Base-by-base conservation (phyloP, 78 protist species). In the Chrysochromulina parva region DNA sequence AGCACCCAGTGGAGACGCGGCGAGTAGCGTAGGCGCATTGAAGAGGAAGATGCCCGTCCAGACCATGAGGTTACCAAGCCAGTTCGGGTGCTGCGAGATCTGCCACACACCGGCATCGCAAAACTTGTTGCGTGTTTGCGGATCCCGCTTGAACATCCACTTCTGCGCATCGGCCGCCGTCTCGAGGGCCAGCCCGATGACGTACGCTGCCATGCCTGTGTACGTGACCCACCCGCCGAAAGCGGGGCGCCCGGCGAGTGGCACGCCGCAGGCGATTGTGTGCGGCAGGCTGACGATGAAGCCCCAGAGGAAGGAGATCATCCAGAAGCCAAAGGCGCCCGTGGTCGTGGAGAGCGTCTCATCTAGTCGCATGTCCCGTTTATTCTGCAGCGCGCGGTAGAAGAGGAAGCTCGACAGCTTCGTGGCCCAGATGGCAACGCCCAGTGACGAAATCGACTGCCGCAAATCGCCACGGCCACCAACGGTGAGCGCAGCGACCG, bases 321-420 rank as follows among this genome's bases (percentile, higher is more conserved):
- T 11, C 78, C 78, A 69, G 78, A 69, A 69, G 78, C 78, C 50
- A 3, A 50, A 28, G 17, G 78, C 78, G 50, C 78, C 78, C 24
- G 48, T 13, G 16, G 78, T 69, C 54, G 78, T 69, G 50, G 53
- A 6, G 24, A 69, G 78, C 48, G 13, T 28, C 78, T 28, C 78
- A 0, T 11, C 48, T 16, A 69, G 78, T 13, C 78, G 78, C 4
- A 10, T 50, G 78, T 69, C 78, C 13, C 48, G 78, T 19, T 38
- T 4, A 13, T 3, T 13, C 20, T 38, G 14, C 5, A 38, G 53
- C 38, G 50, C 82, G 55, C 82, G 82, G 82, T 48, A 28, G 55
- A 74, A 74, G 55, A 74, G 82, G 82, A 74, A 74, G 28, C 26
- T 1, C 28, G 82, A 2, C 57, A 74, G 82, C 82, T 74, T 74